Evolutionary conservation across 2,329 filamentous ascomycete genomes (phyloP).

Genomic region (Alternaria arborescens): DNA sequence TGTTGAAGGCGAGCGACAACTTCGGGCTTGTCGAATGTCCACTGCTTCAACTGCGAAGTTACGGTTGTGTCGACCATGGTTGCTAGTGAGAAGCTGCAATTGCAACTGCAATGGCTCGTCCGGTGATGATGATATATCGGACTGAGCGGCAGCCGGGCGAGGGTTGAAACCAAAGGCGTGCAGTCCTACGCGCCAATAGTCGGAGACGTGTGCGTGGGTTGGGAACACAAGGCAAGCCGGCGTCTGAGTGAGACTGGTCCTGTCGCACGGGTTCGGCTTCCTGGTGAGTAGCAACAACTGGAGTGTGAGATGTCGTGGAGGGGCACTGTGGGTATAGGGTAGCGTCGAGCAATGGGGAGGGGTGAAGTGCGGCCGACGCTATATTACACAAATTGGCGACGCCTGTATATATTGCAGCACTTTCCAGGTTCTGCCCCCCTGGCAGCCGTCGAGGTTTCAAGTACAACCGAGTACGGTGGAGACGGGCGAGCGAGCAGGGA

Average conservation of each 20-base stretch:
- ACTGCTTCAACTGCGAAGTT: constrained; percentile 48
- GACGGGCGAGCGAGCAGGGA: constrained; percentile 5
- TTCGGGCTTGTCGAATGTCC: constrained; percentile 48
- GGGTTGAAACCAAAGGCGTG: constrained; percentile 43
- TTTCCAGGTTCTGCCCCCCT: constrained; percentile 5
- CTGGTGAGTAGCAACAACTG: constrained; percentile 1
- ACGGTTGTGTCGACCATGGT: constrained; percentile 45
- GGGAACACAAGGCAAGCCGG: constrained; percentile 25
- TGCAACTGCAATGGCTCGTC: constrained; percentile 3
- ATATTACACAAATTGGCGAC: constrained; percentile 11
- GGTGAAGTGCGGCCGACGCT: constrained; percentile 8
- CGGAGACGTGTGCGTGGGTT: constrained; percentile 19
- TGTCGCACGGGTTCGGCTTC: constrained; percentile 15
- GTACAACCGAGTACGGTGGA: constrained; percentile 15
- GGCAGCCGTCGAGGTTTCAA: constrained; percentile 25
- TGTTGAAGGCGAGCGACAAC: constrained; percentile 36
- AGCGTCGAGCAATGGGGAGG: constrained; percentile 1
- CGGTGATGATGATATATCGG: constrained; percentile 26
- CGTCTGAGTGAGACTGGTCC: constrained; percentile 33
- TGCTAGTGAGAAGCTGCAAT: constrained; percentile 15
- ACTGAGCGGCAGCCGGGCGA: constrained; percentile 24
- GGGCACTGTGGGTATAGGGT: constrained; percentile 2
- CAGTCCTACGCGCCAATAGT: background rate
- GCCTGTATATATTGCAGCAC: constrained; percentile 19
- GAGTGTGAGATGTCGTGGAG: constrained; percentile 6